Evolutionary conservation across 768 basidiomycete species (phyloP).

Genomic region (Symmetrospora coprosmae): DNA sequence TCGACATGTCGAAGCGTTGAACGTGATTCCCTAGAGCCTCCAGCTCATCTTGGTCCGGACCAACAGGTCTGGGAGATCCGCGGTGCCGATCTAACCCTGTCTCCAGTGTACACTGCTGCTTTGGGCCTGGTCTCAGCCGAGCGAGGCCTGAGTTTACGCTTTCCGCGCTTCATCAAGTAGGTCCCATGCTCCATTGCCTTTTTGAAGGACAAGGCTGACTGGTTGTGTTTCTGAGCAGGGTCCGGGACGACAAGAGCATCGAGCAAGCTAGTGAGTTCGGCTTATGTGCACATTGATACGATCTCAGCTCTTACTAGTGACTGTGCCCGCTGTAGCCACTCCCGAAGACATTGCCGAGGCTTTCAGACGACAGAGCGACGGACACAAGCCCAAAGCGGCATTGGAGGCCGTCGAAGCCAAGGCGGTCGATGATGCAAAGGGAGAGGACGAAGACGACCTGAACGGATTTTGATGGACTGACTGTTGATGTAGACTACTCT

Average conservation of each 20-base stretch:
- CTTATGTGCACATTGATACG: background rate
- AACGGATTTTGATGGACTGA: too few species aligned
- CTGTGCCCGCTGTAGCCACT: background rate
- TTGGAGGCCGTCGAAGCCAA: background rate
- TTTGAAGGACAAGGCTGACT: background rate
- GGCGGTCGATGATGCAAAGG: background rate
- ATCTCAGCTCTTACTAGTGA: background rate
- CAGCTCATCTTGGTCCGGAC: slow-evolving; percentile 45
- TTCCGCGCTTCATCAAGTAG: slow-evolving; percentile 63
- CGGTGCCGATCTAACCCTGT: slow-evolving; percentile 42
- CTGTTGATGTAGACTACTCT: too few species aligned
- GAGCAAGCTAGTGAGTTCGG: slow-evolving; percentile 21
- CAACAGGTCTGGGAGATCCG: slow-evolving; percentile 77
- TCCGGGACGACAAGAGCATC: slow-evolving; percentile 19
- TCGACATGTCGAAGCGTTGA: too few species aligned
- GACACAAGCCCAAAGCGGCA: background rate
- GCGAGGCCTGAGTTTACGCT: slow-evolving; percentile 67
- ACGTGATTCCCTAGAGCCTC: background rate
- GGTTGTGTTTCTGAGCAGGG: background rate
- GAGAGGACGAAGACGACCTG: slow-evolving; percentile 1
- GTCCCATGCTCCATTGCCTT: too few species aligned
- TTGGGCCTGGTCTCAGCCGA: slow-evolving; percentile 48
- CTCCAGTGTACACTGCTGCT: slow-evolving; percentile 71
- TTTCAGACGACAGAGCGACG: slow-evolving; percentile 20
- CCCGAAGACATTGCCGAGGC: slow-evolving; percentile 21